A percentile compares a stretch with the other conserved stretches of the same genome.
Evolutionary conservation across 1,139 yeast genomes (phyloP).

Genomic region (Debaryomycetaceae sp.): DNA sequence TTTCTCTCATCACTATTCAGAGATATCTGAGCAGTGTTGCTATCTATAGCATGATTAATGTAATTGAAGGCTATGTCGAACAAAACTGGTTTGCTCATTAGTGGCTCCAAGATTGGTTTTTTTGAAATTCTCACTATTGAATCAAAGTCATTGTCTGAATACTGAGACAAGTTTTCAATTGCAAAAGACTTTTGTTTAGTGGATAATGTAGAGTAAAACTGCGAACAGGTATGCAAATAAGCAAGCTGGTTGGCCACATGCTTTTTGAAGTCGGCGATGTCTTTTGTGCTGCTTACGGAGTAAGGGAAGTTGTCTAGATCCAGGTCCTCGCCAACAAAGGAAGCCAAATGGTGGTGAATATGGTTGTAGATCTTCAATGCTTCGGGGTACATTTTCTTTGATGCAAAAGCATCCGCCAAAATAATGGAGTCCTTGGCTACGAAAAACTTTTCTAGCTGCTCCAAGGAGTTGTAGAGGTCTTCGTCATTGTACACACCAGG

Average conservation of each 20-base stretch:
- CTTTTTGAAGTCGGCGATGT: slow-evolving; percentile 25
- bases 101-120: slow-evolving; percentile 44
- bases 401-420: slow-evolving; percentile 50
- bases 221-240: slow-evolving; percentile 51
- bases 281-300: slow-evolving; percentile 33
- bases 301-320: slow-evolving; percentile 31
- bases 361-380: slow-evolving; percentile 51
- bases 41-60: slow-evolving; percentile 44
- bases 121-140: slow-evolving; percentile 49
- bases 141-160: slow-evolving; percentile 37
- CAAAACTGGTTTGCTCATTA: slow-evolving; percentile 79
- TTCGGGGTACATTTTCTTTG: slow-evolving; percentile 44
- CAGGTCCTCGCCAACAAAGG: slow-evolving; percentile 6
- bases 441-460: slow-evolving; percentile 47
- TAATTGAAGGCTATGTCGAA: slow-evolving; percentile 89
- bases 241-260: slow-evolving; percentile 27
- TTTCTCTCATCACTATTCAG: slow-evolving; percentile 12
- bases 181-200: slow-evolving; percentile 15
- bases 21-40: slow-evolving; percentile 9
- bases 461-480: slow-evolving; percentile 54
- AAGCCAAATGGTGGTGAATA: slow-evolving; percentile 24
- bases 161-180: slow-evolving; percentile 50
- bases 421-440: slow-evolving; percentile 38
- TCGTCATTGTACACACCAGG: slow-evolving; percentile 93
- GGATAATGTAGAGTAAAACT: slow-evolving; percentile 31